Evolutionary conservation across 176 grass and related monocot species (phyloP).

Genomic region (Thinopyrum elongatum): DNA sequence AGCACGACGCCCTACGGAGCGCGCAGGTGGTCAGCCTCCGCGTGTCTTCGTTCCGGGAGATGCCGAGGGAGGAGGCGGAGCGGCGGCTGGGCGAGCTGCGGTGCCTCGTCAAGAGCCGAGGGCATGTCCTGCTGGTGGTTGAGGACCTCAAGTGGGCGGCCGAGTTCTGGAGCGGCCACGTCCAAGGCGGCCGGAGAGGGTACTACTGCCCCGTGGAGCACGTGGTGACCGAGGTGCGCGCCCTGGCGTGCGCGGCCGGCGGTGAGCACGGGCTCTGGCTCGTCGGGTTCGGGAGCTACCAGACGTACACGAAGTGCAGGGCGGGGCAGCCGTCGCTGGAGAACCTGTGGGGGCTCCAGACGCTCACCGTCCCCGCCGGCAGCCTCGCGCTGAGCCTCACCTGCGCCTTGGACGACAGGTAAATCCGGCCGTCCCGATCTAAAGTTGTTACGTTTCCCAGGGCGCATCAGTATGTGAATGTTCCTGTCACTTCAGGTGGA

Average conservation of each 20-base stretch:
- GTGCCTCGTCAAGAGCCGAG: conserved; percentile 50
- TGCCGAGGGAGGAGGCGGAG: conserved; percentile 65
- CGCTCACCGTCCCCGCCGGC: conserved; percentile 55
- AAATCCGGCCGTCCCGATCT: conserved; percentile 30
- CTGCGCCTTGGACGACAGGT: conserved; percentile 73
- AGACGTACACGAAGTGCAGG: conserved; percentile 72
- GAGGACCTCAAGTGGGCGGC: conserved; percentile 78
- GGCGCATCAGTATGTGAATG: conserved; percentile 8
- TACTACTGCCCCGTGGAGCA: conserved; percentile 79
- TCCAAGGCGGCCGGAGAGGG: conserved; percentile 34
- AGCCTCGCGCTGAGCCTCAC: conserved; percentile 77
- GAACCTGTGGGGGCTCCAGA: conserved; percentile 73
- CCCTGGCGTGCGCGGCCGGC: conserved; percentile 26
- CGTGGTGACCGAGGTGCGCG: conserved; percentile 63
- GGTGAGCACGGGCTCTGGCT: conserved; percentile 49
- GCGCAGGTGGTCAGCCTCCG: conserved; percentile 65
- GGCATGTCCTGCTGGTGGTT: conserved; percentile 51
- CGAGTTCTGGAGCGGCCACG: conserved; percentile 53
- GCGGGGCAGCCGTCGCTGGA: conserved; percentile 75
- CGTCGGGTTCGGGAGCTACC: conserved; percentile 66
- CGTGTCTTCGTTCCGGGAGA: conserved; percentile 58
- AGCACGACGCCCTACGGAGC: conserved; percentile 45
- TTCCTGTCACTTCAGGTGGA: conserved; percentile 36
- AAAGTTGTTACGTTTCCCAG: conserved; percentile 22
- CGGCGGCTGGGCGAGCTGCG: conserved; percentile 67